These are phyloP conservation scores for Fraxinus sp. DNA, from an alignment of 305 asterid genomes.

Conservation along the genomic window DNA sequence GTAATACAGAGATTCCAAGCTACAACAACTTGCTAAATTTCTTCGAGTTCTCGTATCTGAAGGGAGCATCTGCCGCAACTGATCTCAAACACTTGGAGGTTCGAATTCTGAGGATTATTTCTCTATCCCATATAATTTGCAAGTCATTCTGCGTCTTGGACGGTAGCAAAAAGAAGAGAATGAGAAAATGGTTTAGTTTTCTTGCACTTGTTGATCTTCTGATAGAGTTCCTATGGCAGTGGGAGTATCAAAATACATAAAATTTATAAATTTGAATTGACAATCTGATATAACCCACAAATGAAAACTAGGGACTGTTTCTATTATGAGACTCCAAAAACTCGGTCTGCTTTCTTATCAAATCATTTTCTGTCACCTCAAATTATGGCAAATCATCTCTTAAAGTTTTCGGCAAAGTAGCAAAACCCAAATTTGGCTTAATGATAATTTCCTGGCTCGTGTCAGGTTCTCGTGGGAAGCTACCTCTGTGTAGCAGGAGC, in stretches of 20 bases:
- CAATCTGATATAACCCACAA: neutral
- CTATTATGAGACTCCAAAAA: neutral
- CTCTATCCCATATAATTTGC: neutral
- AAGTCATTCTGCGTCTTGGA: neutral
- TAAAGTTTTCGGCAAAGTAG: too few relatives aligned
- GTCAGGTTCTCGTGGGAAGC: constrained; percentile 68
- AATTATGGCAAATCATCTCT: too few relatives aligned
- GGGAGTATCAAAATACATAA: neutral
- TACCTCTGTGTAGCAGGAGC: constrained; percentile 69
- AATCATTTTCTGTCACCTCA: too few relatives aligned
- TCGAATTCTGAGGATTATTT: constrained; percentile 8
- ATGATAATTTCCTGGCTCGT: neutral
- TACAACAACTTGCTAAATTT: constrained; percentile 36
- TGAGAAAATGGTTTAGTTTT: neutral
- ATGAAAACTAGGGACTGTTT: neutral
- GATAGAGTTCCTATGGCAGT: neutral
- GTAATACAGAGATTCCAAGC: constrained; percentile 40
- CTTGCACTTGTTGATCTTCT: neutral
- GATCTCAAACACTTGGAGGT: constrained; percentile 76
- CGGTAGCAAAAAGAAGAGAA: neutral
- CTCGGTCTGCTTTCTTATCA: neutral
- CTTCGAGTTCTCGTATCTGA: constrained; percentile 31
- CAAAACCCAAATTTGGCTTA: neutral
- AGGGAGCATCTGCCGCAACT: constrained; percentile 18
- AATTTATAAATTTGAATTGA: neutral